phyloP scores from a whole-genome alignment of 306 rosid species.

The Glycine soja region DNA sequence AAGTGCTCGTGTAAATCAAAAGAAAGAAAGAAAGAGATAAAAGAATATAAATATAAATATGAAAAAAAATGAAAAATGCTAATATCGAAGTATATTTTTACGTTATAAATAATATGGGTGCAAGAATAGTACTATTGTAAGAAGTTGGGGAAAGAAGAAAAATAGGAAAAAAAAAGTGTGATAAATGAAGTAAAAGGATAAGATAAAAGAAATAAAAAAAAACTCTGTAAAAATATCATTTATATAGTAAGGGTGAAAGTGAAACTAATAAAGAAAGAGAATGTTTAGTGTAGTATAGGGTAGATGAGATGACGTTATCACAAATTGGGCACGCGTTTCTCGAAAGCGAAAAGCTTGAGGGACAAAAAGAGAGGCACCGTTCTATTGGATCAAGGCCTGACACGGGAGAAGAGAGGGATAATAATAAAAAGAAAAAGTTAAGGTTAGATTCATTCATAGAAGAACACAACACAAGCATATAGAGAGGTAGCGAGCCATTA shows the following conservation, averaged over 20 bases:
- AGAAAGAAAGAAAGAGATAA: too few relatives aligned
- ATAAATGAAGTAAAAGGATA: too few relatives aligned
- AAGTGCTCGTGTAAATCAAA: too few relatives aligned
- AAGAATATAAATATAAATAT: too few relatives aligned
- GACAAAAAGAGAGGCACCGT: conserved; percentile 59
- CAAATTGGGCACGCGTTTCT: conserved; percentile 70
- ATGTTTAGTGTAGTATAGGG: not conserved
- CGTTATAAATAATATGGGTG: too few relatives aligned
- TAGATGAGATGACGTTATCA: conserved; percentile 83
- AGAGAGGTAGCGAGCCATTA: not conserved
- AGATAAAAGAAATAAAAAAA: too few relatives aligned
- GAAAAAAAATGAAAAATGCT: too few relatives aligned
- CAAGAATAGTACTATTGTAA: too few relatives aligned
- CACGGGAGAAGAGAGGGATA: not conserved
- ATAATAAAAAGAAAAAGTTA: conserved; percentile 27
- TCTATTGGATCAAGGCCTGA: conserved; percentile 62
- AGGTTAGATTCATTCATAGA: not conserved
- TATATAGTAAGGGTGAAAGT: not conserved
- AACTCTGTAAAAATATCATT: not conserved
- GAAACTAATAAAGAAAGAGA: not conserved
- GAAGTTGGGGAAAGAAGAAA: too few relatives aligned
- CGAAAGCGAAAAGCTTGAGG: conserved; percentile 62
- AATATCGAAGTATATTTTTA: too few relatives aligned
- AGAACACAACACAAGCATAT: too few relatives aligned
- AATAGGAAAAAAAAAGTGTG: too few relatives aligned